These are phyloP conservation scores for bread wheat (Triticum aestivum) DNA, from an alignment of 176 grass and related monocot species.

Conservation along the genomic window IWGSC_CS_RefSeq_v2.1 NC_057794.1:378521625-378522124, in stretches of 20 bases:
- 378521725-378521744: not conserved
- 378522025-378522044: slow-evolving; percentile 73
- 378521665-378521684: not conserved
- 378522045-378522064: slow-evolving; percentile 89
- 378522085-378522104: slow-evolving; percentile 64
- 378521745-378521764: not conserved
- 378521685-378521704: not conserved
- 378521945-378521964: not conserved
- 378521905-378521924: not conserved
- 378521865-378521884: not conserved
- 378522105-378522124: not conserved
- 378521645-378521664: not conserved
- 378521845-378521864: not conserved
- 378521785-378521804: not conserved
- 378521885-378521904: not conserved
- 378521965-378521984: not conserved
- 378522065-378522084: slow-evolving; percentile 99
- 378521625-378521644: not conserved
- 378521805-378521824: not conserved
- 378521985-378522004: slow-evolving; percentile 65
- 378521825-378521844: not conserved
- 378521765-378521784: not conserved
- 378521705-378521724: not conserved
- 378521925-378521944: slow-evolving; percentile 1
- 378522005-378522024: slow-evolving; percentile 98